Conservation (phyloP, 2,329 filamentous ascomycete species). For the Penicillium sp. region DNA sequence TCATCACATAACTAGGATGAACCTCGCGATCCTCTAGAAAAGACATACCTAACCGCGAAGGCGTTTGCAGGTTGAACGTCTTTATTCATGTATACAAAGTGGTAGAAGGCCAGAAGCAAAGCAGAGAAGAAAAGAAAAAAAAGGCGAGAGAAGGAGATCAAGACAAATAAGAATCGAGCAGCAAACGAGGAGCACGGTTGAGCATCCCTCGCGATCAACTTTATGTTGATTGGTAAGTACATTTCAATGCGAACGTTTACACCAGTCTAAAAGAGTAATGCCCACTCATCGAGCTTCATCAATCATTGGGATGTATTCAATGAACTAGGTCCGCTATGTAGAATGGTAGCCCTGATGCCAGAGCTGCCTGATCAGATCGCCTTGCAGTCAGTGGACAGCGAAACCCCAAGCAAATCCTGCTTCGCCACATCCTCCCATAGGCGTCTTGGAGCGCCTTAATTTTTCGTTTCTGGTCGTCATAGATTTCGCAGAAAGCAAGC, state of each 20-base stretch:
- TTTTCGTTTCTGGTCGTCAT: constrained; percentile 30
- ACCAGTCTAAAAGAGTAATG: background rate
- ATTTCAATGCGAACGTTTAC: background rate
- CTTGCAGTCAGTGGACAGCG: background rate
- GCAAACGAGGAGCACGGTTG: too few relatives aligned
- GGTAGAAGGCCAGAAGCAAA: too few relatives aligned
- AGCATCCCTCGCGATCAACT: too few relatives aligned
- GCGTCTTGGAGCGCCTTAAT: constrained; percentile 16
- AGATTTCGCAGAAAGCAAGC: constrained; percentile 20
- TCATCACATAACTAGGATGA: too few relatives aligned
- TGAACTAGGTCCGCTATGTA: constrained; percentile 2
- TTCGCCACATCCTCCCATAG: constrained; percentile 13
- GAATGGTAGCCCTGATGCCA: background rate
- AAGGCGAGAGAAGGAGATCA: too few relatives aligned
- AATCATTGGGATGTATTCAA: constrained; percentile 12
- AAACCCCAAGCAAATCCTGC: constrained; percentile 11
- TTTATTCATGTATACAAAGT: too few relatives aligned
- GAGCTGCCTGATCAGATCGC: background rate
- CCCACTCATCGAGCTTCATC: constrained; percentile 8
- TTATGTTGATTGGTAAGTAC: too few relatives aligned
- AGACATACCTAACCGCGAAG: too few relatives aligned
- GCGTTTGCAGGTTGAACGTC: too few relatives aligned
- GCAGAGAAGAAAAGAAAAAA: too few relatives aligned
- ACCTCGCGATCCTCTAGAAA: too few relatives aligned
- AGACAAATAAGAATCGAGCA: too few relatives aligned